These are phyloP conservation scores for Penicillium subrubescens DNA, from an alignment of 495 filamentous ascomycete genomes.

Conservation along the genomic window DNA sequence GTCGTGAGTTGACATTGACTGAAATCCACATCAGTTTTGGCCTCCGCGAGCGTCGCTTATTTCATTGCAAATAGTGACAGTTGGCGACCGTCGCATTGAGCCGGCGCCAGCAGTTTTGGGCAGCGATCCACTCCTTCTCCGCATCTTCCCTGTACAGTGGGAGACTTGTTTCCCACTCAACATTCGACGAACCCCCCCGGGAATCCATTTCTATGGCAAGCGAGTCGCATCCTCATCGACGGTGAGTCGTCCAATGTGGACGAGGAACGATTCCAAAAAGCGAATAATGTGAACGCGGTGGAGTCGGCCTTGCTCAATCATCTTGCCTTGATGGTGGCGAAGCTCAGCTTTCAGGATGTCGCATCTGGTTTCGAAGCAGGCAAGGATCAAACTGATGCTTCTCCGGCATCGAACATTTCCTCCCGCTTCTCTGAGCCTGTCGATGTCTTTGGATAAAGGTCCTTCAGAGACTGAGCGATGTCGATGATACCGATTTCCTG, in stretches of 20 bases:
- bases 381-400: not conserved
- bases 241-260: not conserved
- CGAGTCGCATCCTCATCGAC: not conserved
- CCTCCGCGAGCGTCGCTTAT: not conserved
- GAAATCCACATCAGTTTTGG: not conserved
- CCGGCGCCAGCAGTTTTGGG: not conserved
- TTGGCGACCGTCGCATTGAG: not conserved
- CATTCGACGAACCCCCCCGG: not conserved
- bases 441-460: not conserved
- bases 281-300: not conserved
- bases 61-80: not conserved
- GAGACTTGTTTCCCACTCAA: not conserved
- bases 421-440: not conserved
- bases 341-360: not conserved
- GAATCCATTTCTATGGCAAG: not conserved
- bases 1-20: too few species aligned
- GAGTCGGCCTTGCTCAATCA: not conserved
- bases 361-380: not conserved
- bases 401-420: not conserved
- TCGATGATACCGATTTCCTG: too few species aligned
- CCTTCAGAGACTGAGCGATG: not conserved
- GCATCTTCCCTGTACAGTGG: not conserved
- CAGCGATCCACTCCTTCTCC: not conserved
- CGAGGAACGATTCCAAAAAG: not conserved
- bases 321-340: not conserved